Evolutionary conservation across 202 grass and related monocot genomes (phyloP), one percentile per base, ranked within the genome.

Genomic region (Carex arenaria): DNA sequence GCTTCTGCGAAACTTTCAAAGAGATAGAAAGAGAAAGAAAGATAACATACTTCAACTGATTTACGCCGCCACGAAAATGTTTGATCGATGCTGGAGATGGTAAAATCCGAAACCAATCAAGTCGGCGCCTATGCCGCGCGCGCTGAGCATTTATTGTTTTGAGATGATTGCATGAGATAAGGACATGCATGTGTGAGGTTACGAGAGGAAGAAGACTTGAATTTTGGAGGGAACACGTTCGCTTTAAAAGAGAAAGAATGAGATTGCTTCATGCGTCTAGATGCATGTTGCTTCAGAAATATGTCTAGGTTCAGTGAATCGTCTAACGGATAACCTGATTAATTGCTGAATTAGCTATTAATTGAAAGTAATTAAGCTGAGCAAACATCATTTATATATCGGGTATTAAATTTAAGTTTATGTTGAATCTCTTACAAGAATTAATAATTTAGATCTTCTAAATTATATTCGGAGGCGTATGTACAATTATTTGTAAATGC

Each of bases 241-340:
- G 11, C 40, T 72, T 71, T 15, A 30, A 62, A 62, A 60, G 28
- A 61, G 67, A 72, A 22, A 64, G 13, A 30, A 51, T 40, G 34
- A 76, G 22, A 36, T 56, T 68, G 15, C n/a, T 73, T 68, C 69
- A 59, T 61, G 67, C 59, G 68, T 84, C 80, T n/a, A 52, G 45
- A 67, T 82, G 42, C 80, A 6, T 52, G 15, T 14, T 28, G 20
- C 18, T 67, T 18, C 13, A 6, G 15, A 66, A 52, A 52, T 68
- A 31, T 82, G 80, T 82, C 80, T 18, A 68, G 64, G 80, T 82
- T 82, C 80, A 82, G 26, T 82, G 80, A 82, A 82, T 55, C 61
- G 15, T 5, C 8, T 11, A 13, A 67, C 5, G 30, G 10, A 80
- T 7, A 67, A 53, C 1, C 26, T 55, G 26, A 10, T 1, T 26